Evolutionary conservation across 805 yeast genomes (phyloP).

Genomic region (Suhomyces vadensis): DNA sequence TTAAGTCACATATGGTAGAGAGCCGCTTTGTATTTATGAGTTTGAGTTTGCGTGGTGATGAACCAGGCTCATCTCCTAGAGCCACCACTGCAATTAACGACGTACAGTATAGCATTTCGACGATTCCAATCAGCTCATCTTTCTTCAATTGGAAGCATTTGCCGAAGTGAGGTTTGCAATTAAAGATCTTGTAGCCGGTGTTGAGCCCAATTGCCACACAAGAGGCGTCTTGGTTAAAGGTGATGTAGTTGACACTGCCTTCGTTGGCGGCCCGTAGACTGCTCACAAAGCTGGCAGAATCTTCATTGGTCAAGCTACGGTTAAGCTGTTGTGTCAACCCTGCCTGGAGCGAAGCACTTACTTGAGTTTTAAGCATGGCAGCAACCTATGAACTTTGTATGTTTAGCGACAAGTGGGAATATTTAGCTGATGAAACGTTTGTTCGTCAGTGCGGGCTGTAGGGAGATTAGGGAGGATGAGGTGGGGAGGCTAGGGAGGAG

Average conservation of each 20-base stretch:
- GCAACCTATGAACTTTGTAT: no score
- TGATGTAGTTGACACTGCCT: slow-evolving; percentile 37
- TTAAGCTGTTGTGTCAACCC: slow-evolving; percentile 13
- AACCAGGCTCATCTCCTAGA: slow-evolving; percentile 65
- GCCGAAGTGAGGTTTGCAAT: slow-evolving; percentile 80
- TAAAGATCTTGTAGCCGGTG: slow-evolving; percentile 69
- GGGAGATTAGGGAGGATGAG: no score
- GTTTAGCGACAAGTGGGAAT: not conserved
- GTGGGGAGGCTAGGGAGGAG: no score
- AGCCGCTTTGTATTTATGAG: slow-evolving; percentile 79
- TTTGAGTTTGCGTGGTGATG: slow-evolving; percentile 78
- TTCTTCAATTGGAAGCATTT: slow-evolving; percentile 34
- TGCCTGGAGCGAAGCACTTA: slow-evolving; percentile 14
- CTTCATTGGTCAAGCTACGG: slow-evolving; percentile 16
- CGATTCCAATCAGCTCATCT: slow-evolving; percentile 61
- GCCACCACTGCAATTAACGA: slow-evolving; percentile 84
- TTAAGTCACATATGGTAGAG: slow-evolving; percentile 44
- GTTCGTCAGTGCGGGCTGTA: no score
- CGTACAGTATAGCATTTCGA: slow-evolving; percentile 90
- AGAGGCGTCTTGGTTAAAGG: slow-evolving; percentile 85
- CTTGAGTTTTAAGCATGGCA: slow-evolving; percentile 17
- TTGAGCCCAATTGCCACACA: slow-evolving; percentile 77
- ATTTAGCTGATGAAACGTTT: no score
- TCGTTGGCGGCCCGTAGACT: slow-evolving; percentile 8
- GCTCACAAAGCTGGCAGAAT: slow-evolving; percentile 17